Conservation (phyloP, 2,329 filamentous ascomycete species). For the Cytospora mali region DNA sequence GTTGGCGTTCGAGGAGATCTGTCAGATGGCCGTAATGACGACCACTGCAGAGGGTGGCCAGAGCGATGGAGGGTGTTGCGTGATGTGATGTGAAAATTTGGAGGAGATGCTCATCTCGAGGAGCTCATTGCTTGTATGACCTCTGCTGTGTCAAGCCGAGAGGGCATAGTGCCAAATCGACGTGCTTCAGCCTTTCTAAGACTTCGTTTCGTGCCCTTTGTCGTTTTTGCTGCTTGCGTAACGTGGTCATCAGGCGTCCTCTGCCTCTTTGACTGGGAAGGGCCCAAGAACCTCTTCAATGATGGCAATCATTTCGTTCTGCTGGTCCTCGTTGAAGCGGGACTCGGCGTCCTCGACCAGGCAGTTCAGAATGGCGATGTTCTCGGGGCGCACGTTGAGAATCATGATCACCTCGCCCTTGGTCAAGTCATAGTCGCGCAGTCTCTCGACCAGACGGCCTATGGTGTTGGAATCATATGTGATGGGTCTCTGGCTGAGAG, state of each 20-base stretch:
- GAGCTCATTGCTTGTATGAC: background rate
- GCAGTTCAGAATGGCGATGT: slow-evolving; percentile 60
- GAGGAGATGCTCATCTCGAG: background rate
- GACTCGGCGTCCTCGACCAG: slow-evolving; percentile 67
- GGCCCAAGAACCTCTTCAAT: slow-evolving; percentile 61
- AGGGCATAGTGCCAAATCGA: background rate
- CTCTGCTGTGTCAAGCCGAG: background rate
- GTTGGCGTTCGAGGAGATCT: slow-evolving; percentile 63
- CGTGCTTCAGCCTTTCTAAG: background rate
- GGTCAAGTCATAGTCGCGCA: slow-evolving; percentile 61
- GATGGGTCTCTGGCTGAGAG: slow-evolving; percentile 56
- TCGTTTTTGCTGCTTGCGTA: background rate
- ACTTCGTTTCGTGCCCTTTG: background rate
- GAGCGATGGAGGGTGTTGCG: slow-evolving; percentile 56
- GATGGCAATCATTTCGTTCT: slow-evolving; percentile 58
- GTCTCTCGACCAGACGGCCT: slow-evolving; percentile 53
- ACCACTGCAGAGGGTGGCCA: slow-evolving; percentile 51
- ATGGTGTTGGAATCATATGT: slow-evolving; percentile 58
- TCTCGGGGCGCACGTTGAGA: slow-evolving; percentile 64
- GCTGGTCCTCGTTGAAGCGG: slow-evolving; percentile 61
- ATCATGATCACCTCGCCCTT: slow-evolving; percentile 72
- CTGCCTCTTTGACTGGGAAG: slow-evolving; percentile 39
- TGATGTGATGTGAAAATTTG: slow-evolving; percentile 46
- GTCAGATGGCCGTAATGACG: slow-evolving; percentile 55
- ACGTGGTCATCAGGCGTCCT: slow-evolving; percentile 22